Percentiles rank a stretch among this genome's conserved stretches.
Evolutionary conservation across 2,329 filamentous ascomycete genomes (phyloP).

Genomic region (Aspergillus piperis): DNA sequence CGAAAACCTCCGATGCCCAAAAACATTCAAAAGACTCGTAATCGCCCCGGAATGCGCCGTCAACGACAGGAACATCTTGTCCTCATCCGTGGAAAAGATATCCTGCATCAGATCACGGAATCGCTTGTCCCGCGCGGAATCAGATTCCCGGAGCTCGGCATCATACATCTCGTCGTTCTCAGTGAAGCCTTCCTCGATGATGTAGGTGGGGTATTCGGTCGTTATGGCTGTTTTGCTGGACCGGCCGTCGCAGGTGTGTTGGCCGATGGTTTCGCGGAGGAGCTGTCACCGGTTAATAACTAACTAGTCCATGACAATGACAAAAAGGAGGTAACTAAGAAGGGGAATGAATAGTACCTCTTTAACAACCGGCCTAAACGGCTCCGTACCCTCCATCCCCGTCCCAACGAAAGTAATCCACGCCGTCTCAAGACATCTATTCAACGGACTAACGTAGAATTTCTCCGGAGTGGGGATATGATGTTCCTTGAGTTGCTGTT

Average conservation of each 20-base stretch:
- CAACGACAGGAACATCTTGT: slow-evolving; percentile 53
- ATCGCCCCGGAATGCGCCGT: slow-evolving; percentile 63
- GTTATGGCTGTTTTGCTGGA: slow-evolving; percentile 52
- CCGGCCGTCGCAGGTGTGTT: slow-evolving; percentile 64
- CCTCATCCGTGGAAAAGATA: slow-evolving; percentile 51
- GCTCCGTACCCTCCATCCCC: slow-evolving; percentile 45
- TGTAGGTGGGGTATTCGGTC: slow-evolving; percentile 51
- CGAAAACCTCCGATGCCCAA: slow-evolving; percentile 50
- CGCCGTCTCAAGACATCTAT: slow-evolving; percentile 60
- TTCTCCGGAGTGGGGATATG: slow-evolving; percentile 56
- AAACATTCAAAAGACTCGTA: slow-evolving; percentile 51
- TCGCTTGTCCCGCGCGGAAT: slow-evolving; percentile 51
- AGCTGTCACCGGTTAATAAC: slow-evolving; percentile 42
- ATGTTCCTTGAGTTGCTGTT: slow-evolving; percentile 43
- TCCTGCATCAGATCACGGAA: slow-evolving; percentile 53
- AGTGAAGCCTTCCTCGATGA: slow-evolving; percentile 55
- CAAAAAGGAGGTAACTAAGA: too few relatives aligned
- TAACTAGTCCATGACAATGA: too few relatives aligned
- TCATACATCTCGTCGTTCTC: slow-evolving; percentile 59
- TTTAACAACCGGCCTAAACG: slow-evolving; percentile 59
- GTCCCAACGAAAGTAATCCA: slow-evolving; percentile 55
- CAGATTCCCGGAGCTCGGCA: slow-evolving; percentile 51
- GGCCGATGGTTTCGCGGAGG: slow-evolving; percentile 60
- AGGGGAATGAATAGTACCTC: too few relatives aligned
- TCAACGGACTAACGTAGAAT: slow-evolving; percentile 61